These are phyloP conservation scores for Evernia prunastri DNA, from an alignment of 495 filamentous ascomycete genomes.

Conservation along the genomic window DNA sequence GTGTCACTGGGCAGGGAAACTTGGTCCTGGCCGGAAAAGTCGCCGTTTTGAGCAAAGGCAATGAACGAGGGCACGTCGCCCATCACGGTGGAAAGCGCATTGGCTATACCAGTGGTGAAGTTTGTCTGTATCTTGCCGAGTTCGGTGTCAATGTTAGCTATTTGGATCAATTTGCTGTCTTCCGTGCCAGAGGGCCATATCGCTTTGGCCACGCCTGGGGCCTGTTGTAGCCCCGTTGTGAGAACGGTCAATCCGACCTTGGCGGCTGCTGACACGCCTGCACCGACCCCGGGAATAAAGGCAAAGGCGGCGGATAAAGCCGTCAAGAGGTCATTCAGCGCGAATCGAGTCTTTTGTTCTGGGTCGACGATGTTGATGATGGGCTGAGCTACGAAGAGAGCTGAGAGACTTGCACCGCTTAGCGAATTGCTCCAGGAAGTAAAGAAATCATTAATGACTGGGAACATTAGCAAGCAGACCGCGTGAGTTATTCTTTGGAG, in stretches of 20 bases:
- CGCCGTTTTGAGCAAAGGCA: slow-evolving; percentile 6
- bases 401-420: not conserved
- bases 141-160: not conserved
- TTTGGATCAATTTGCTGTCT: slow-evolving; percentile 6
- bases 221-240: slow-evolving; percentile 1
- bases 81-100: slow-evolving; percentile 3
- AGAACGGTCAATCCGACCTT: not conserved
- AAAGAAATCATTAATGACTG: slow-evolving; percentile 9
- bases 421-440: slow-evolving; percentile 4
- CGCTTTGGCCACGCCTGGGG: slow-evolving; percentile 8
- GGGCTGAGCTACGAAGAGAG: not conserved
- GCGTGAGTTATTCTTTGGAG: not conserved
- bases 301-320: slow-evolving; percentile 1
- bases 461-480: not conserved
- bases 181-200: slow-evolving; percentile 12
- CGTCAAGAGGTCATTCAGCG: slow-evolving; percentile 5
- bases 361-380: slow-evolving; percentile 9
- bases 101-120: not conserved
- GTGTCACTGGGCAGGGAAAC: not conserved
- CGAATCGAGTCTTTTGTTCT: not conserved
- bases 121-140: not conserved
- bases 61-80: slow-evolving; percentile 12
- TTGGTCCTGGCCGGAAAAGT: slow-evolving; percentile 4
- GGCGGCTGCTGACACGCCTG: not conserved
- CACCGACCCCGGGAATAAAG: not conserved